Conservation (phyloP, 345 rosid species). For the Trapa incisa region DNA sequence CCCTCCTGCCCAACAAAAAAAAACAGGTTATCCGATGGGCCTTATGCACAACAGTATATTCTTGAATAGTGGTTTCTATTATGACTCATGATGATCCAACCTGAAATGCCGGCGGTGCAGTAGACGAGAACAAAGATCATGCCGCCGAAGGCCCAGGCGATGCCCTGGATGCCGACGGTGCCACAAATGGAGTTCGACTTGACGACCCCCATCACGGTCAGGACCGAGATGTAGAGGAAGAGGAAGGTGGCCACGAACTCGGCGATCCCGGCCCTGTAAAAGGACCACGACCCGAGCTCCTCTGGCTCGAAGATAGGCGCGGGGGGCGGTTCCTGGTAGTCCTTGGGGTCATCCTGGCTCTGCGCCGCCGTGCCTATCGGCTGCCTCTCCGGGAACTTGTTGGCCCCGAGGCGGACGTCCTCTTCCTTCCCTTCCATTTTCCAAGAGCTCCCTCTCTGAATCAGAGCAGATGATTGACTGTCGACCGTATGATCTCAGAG, state of each 20-base stretch:
- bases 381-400: slow-evolving; percentile 23
- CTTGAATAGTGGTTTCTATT: too few relatives aligned
- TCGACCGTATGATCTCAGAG: not conserved
- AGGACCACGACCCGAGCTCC: slow-evolving; percentile 18
- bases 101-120: slow-evolving; percentile 25
- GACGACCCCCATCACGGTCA: slow-evolving; percentile 23
- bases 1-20: slow-evolving; percentile 11
- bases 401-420: slow-evolving; percentile 23
- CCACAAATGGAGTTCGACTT: slow-evolving; percentile 15
- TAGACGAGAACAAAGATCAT: slow-evolving; percentile 24
- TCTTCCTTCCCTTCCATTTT: slow-evolving; percentile 22
- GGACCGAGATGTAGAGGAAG: slow-evolving; percentile 13
- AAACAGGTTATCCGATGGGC: not conserved
- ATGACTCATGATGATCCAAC: not conserved
- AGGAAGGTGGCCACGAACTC: slow-evolving; percentile 20
- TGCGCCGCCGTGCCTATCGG: slow-evolving; percentile 23
- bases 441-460: not conserved
- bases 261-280: slow-evolving; percentile 20
- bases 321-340: slow-evolving; percentile 21
- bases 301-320: slow-evolving; percentile 17
- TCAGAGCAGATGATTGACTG: not conserved
- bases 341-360: slow-evolving; percentile 13
- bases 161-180: slow-evolving; percentile 22
- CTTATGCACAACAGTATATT: not conserved
- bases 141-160: slow-evolving; percentile 27